Conservation (phyloP, 495 filamentous ascomycete species). For the Neurospora sp. region DNA sequence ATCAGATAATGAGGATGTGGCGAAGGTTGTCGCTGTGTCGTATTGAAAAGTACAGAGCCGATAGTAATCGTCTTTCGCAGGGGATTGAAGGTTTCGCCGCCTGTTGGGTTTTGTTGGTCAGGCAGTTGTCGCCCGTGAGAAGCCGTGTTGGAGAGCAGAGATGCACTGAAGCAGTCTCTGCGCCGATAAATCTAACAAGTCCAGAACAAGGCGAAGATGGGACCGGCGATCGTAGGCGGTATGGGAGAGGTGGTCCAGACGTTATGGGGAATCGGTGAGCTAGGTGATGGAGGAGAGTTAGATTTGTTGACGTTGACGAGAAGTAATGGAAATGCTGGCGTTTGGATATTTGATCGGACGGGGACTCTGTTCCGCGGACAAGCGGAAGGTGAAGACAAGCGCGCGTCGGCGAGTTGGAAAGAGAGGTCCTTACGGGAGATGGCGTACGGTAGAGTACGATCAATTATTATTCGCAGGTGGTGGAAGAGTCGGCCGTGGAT, state of each 20-base stretch:
- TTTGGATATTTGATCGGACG: not conserved
- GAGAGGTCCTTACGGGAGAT: not conserved
- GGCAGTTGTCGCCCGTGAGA: constrained; percentile 16
- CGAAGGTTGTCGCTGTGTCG: constrained; percentile 13
- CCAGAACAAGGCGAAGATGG: not conserved
- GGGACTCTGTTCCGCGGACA: not conserved
- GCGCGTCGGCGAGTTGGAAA: not conserved
- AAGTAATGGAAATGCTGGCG: not conserved
- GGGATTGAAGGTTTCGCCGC: not conserved
- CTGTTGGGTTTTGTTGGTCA: constrained; percentile 1
- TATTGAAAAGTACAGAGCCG: constrained; percentile 36
- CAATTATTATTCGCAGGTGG: not conserved
- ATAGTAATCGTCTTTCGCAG: constrained; percentile 22
- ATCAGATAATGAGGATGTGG: constrained; percentile 10
- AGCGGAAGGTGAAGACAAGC: not conserved
- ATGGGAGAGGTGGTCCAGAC: not conserved
- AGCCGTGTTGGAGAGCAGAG: constrained; percentile 21
- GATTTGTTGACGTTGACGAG: not conserved
- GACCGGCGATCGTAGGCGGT: not conserved
- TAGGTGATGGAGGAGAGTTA: not conserved
- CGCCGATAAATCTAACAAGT: not conserved
- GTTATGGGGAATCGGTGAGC: not conserved
- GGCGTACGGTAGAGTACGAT: not conserved
- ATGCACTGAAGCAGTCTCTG: constrained; percentile 18
- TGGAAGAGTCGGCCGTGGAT: not conserved